A percentile compares a stretch with the other conserved stretches of the same genome.
phyloP scores from a whole-genome alignment of 2,329 filamentous ascomycete species.

The Hortaea werneckii region DNA sequence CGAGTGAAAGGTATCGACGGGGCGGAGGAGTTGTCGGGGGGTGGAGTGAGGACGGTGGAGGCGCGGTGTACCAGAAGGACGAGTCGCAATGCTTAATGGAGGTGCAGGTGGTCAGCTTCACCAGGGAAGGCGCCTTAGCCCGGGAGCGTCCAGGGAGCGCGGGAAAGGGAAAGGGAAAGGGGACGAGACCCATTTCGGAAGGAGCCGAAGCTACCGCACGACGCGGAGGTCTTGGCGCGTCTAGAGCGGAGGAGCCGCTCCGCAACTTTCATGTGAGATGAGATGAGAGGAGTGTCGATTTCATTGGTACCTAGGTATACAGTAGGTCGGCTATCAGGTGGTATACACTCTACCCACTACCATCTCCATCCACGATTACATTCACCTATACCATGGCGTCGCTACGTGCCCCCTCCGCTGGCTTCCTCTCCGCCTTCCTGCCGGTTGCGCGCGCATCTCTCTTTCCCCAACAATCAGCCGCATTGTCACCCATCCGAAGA shows the following conservation, averaged over 20 bases:
- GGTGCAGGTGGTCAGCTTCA: no score
- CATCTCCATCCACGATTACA: not conserved
- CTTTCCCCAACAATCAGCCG: no score
- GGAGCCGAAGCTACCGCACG: not conserved
- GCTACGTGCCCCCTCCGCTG: conserved; percentile 28
- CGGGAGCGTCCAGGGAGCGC: no score
- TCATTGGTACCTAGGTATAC: no score
- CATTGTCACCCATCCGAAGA: conserved; percentile 34
- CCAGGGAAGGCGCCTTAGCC: not conserved
- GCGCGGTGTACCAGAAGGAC: no score
- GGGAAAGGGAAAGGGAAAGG: not conserved
- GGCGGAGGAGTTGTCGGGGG: no score
- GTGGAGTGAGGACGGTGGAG: no score
- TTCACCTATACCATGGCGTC: conserved; percentile 24
- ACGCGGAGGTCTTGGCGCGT: not conserved
- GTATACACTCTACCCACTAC: not conserved
- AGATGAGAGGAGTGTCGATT: no score
- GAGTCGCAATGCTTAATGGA: no score
- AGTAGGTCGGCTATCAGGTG: not conserved
- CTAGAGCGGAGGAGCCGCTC: not conserved
- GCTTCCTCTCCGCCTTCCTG: conserved; percentile 43
- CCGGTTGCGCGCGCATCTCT: conserved; percentile 37
- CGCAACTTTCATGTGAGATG: not conserved
- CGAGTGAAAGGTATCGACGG: conserved; percentile 2
- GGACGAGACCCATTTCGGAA: not conserved